Conservation (phyloP, 306 rosid genomes). For the Ziziphus jujuba region DNA sequence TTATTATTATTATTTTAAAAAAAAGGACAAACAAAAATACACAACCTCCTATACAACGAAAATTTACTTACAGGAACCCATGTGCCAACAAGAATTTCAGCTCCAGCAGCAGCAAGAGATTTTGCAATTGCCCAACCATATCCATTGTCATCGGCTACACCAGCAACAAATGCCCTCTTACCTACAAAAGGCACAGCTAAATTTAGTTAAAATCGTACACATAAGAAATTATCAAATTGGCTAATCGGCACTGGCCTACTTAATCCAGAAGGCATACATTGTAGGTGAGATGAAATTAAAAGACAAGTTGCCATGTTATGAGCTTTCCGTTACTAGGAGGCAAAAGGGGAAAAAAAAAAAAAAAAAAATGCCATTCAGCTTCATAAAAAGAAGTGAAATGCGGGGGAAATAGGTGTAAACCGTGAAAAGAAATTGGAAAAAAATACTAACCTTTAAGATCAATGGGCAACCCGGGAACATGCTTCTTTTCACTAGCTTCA, state of each 20-base stretch:
- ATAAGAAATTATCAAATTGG: not conserved
- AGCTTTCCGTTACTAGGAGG: not conserved
- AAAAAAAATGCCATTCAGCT: not conserved
- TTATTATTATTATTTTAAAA: no score
- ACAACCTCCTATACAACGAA: not conserved
- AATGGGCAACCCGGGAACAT: constrained; percentile 74
- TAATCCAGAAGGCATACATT: not conserved
- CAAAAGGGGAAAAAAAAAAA: not conserved
- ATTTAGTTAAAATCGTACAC: not conserved
- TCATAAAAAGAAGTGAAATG: no score
- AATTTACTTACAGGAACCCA: constrained; percentile 93
- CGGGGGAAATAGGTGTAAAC: not conserved
- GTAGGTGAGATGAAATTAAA: not conserved
- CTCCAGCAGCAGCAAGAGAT: constrained; percentile 97
- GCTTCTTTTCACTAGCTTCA: constrained; percentile 48
- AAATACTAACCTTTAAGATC: constrained; percentile 63
- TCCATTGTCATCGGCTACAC: constrained; percentile 94
- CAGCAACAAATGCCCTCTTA: constrained; percentile 93
- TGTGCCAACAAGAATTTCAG: constrained; percentile 94
- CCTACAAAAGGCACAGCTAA: constrained; percentile 40
- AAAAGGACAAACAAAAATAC: not conserved
- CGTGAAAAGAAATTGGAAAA: not conserved
- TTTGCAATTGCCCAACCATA: constrained; percentile 99
- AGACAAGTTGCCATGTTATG: not conserved
- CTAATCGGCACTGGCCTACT: not conserved